A percentile compares a stretch with the other conserved stretches of the same genome.
Evolutionary conservation across 2,329 filamentous ascomycete genomes (phyloP).

Genomic region (Clarireedia homoeocarpa): DNA sequence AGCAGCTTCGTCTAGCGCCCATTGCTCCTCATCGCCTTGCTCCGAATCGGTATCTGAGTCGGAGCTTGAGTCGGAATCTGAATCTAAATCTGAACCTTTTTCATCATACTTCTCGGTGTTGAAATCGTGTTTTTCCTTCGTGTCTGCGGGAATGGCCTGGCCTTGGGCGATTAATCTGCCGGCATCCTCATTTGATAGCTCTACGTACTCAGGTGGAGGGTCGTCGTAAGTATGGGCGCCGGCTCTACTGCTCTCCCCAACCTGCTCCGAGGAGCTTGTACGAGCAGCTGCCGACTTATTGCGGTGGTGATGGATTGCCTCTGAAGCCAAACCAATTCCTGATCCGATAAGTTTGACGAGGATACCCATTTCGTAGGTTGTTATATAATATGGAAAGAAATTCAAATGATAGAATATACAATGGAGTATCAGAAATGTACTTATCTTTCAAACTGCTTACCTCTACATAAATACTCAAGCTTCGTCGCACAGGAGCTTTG

Average conservation of each 20-base stretch:
- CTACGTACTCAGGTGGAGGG: slow-evolving; percentile 19
- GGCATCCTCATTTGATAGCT: slow-evolving; percentile 15
- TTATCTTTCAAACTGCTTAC: no score
- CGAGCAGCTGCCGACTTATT: slow-evolving; percentile 2
- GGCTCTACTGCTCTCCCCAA: slow-evolving; percentile 15
- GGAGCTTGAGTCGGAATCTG: slow-evolving; percentile 8
- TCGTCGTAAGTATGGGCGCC: slow-evolving; percentile 6
- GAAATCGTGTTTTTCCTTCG: slow-evolving; percentile 7
- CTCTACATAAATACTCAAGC: no score
- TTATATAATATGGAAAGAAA: not conserved
- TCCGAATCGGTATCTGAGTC: slow-evolving; percentile 13
- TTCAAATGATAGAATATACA: not conserved
- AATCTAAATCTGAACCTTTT: slow-evolving; percentile 10
- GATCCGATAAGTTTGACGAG: slow-evolving; percentile 20
- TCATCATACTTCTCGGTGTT: slow-evolving; percentile 5
- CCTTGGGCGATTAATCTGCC: slow-evolving; percentile 16
- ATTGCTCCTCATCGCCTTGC: slow-evolving; percentile 22
- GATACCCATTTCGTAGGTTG: slow-evolving; percentile 12
- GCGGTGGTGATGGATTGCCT: slow-evolving; percentile 16
- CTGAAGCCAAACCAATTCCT: slow-evolving; percentile 23
- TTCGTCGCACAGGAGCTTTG: no score
- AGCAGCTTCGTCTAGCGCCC: slow-evolving; percentile 23
- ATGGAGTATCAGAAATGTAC: not conserved
- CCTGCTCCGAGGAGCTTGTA: not conserved
- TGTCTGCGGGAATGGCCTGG: slow-evolving; percentile 13